Percentiles rank a stretch among this genome's conserved stretches.
Conservation (phyloP, 2,329 filamentous ascomycete species). For the Polytolypa hystricis region DNA sequence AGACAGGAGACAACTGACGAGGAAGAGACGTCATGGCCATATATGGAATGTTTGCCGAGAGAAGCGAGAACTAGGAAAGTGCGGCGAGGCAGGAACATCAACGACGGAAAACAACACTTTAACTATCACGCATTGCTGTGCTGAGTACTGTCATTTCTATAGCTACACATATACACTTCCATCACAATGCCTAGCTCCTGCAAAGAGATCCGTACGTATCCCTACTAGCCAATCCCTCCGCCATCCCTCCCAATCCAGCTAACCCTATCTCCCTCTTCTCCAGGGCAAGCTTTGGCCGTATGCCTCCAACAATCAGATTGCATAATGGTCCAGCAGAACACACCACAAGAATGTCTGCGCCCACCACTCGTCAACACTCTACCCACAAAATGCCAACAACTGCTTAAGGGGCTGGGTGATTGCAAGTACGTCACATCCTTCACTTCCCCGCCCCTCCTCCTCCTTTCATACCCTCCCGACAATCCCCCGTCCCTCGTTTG, state of each 20-base stretch:
- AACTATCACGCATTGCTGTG: no score
- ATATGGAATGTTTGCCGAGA: no score
- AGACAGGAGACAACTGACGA: no score
- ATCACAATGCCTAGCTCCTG: conserved; percentile 85
- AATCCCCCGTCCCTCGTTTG: not conserved
- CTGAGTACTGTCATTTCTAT: no score
- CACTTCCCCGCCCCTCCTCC: not conserved
- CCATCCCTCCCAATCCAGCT: conserved; percentile 1
- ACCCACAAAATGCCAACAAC: conserved; percentile 78
- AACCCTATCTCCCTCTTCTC: conserved; percentile 1
- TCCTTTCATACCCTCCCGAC: not conserved
- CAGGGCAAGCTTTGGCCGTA: conserved; percentile 82
- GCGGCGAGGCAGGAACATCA: no score
- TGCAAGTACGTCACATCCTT: conserved; percentile 52
- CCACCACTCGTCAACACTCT: conserved; percentile 70
- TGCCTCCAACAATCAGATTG: conserved; percentile 96
- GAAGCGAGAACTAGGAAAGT: no score
- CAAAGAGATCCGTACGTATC: conserved; percentile 77
- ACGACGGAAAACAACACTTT: no score
- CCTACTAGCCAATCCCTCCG: conserved; percentile 1
- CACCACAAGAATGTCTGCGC: conserved; percentile 76
- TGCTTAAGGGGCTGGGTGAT: conserved; percentile 85
- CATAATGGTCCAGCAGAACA: conserved; percentile 83
- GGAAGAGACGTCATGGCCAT: no score
- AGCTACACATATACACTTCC: no score